Evolutionary conservation across 108 stramenopile species (phyloP), one percentile per base, ranked within the genome.

Genomic region (Mayamaea pseudoterrestris): DNA sequence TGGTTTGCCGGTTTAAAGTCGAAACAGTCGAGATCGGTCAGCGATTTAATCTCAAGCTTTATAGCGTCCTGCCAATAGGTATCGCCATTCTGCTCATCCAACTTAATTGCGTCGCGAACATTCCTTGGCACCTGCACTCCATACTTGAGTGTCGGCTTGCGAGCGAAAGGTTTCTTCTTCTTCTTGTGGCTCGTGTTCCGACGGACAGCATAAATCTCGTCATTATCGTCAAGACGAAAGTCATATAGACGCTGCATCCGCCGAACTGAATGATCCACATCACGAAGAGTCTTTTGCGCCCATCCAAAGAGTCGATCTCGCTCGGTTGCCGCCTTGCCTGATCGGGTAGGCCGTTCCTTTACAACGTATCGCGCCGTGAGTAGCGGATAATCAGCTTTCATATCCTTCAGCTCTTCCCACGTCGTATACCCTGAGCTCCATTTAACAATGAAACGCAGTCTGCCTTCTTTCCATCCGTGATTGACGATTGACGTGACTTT

Each of bases 1-100:
- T 47, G 28, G 13, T 34, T 34, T 9, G 11, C 13, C 13, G 32
- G 32, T 13, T 34, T 34, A 13, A 34, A 34, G 9, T 34, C 9
- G 13, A 34, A 34, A 13, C 32, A 34, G 11, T 34, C 32, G 11
- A 34, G 13, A 34, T 34, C 32, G 13, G 13, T 34, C 11, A 34
- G 32, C 9, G 11, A 11, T 34, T 9, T 34, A 13, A 34, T 34
- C 13, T 34, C 32, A 3, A 53, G 22, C 3, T 37, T 50, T 1
- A 26, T 35, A 16, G 53, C 53, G 24, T 61, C 60, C n/a, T 44
- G 18, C 66, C 66, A 67, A 37, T 30, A 20, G 25, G 44, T 60
- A 36, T 67, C 56, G 0, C 54, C 54, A 31, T 60, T 47, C 0
- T 29, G 30, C 3, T 9, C 23, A 22, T 67, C 66, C 14, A 61